These are phyloP conservation scores for Agastache rugosa DNA, from an alignment of 257 asterid genomes.

Conservation along the genomic window DNA sequence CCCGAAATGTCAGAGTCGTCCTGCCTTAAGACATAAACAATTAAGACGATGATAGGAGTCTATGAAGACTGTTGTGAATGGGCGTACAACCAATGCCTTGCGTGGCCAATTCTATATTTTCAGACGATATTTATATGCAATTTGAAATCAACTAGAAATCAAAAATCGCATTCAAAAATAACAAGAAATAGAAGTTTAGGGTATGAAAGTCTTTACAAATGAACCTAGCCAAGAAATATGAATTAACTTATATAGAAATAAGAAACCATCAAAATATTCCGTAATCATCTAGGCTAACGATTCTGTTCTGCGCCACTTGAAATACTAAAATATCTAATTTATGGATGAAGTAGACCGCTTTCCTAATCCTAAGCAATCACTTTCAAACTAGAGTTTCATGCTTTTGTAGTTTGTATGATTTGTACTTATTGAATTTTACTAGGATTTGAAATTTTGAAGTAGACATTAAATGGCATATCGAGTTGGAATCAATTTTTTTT, in stretches of 20 bases:
- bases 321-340: neutral
- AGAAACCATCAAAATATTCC: neutral
- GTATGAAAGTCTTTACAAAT: no score
- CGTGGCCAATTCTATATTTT: no score
- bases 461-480: neutral
- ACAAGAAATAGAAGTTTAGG: no score
- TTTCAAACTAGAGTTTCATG: neutral
- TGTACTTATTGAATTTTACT: neutral
- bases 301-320: neutral
- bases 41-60: no score
- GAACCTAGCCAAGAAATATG: neutral
- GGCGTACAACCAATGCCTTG: no score
- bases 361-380: neutral
- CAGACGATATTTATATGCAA: no score
- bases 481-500: no score
- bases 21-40: no score
- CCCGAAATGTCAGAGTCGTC: no score
- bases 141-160: no score
- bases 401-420: neutral
- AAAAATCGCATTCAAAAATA: no score
- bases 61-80: no score
- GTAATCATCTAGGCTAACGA: neutral
- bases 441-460: neutral
- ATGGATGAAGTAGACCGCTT: neutral
- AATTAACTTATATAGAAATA: neutral